A percentile compares a stretch with the other conserved stretches of the same genome.
These are phyloP conservation scores for Mycena vulgaris DNA, from an alignment of 768 basidiomycete genomes.

Conservation along the genomic window DNA sequence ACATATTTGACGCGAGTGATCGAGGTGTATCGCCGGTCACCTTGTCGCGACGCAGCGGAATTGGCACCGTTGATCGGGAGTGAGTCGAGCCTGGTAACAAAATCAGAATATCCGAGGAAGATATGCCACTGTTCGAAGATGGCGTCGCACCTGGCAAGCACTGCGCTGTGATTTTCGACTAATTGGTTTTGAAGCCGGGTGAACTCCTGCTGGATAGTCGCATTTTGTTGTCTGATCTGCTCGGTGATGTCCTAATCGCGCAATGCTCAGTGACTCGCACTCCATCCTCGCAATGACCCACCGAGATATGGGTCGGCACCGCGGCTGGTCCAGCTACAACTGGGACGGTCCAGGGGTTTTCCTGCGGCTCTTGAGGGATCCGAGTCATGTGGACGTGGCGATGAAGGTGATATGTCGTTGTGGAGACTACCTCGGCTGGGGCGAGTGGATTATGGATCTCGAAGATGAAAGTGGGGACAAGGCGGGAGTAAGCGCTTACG, in stretches of 20 bases:
- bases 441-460: constrained; percentile 1
- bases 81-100: constrained; percentile 19
- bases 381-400: constrained; percentile 11
- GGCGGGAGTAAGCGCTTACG: constrained; percentile 9
- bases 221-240: constrained; percentile 14
- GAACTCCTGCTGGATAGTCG: constrained; percentile 15
- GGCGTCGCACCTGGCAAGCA: constrained; percentile 13
- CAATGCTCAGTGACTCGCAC: background rate
- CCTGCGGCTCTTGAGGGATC: constrained; percentile 19
- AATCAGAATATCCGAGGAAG: background rate
- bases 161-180: no score
- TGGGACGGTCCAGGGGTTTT: constrained; percentile 17
- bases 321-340: background rate
- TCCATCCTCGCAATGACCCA: background rate
- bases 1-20: constrained; percentile 23
- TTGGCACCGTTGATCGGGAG: background rate
- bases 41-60: background rate
- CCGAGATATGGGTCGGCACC: background rate
- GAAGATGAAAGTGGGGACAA: constrained; percentile 3
- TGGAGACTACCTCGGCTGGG: background rate
- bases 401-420: background rate
- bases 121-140: background rate
- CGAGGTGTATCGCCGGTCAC: background rate
- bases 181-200: constrained; percentile 5
- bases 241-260: constrained; percentile 4